Evolutionary conservation across 1,139 yeast species (phyloP).

Genomic region (Wickerhamiella pararugosa): DNA sequence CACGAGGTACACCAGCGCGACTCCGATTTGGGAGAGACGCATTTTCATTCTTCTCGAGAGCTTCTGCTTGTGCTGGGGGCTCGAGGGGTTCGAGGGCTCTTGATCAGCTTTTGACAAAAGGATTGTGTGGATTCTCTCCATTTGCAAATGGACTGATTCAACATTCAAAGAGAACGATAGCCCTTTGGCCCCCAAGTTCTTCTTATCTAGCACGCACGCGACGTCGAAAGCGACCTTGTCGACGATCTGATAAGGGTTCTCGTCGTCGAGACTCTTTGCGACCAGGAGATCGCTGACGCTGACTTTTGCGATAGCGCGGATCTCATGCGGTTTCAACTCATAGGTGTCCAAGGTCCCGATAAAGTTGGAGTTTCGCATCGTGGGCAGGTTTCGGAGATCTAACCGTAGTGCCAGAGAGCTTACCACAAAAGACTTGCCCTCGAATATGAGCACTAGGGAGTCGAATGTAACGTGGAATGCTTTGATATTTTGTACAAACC

Average conservation of each 20-base stretch:
- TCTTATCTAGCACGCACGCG: conserved; percentile 23
- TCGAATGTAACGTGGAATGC: conserved; percentile 19
- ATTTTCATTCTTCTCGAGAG: neutral
- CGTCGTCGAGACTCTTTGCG: conserved; percentile 18
- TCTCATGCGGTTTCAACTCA: conserved; percentile 19
- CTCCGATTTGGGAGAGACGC: conserved; percentile 19
- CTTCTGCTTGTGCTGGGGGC: neutral
- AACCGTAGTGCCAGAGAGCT: conserved; percentile 20
- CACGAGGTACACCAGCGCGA: conserved; percentile 22
- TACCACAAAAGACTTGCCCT: conserved; percentile 18
- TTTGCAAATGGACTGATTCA: conserved; percentile 13
- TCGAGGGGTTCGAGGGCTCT: neutral
- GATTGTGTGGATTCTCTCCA: conserved; percentile 5
- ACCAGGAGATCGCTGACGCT: conserved; percentile 20
- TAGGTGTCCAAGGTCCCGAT: conserved; percentile 25
- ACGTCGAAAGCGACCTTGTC: conserved; percentile 22
- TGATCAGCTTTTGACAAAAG: conserved; percentile 3
- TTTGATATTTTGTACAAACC: conserved; percentile 19
- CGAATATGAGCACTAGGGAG: conserved; percentile 18
- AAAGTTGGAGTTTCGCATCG: conserved; percentile 18
- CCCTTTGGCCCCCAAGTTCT: conserved; percentile 22
- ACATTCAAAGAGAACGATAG: conserved; percentile 22
- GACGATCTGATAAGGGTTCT: conserved; percentile 21
- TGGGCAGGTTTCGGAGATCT: conserved; percentile 17
- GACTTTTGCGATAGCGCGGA: conserved; percentile 19